These are phyloP conservation scores for Coemansia sp. DNA, from an alignment of 192 early-diverging fungal species.

Conservation along the genomic window DNA sequence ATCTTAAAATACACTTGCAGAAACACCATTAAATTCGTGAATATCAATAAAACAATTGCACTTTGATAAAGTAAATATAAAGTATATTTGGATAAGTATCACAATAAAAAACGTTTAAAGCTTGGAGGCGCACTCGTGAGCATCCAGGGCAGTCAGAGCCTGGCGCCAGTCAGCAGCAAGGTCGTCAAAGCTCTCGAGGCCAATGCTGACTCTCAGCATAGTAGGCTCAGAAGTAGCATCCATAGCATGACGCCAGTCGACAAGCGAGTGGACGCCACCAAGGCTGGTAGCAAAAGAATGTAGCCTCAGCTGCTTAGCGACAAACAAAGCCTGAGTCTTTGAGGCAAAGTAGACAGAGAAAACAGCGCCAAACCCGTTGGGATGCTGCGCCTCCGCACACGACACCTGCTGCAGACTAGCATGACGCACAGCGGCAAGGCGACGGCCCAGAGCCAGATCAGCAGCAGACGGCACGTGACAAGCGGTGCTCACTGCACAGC, in stretches of 20 bases:
- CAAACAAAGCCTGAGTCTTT: slow-evolving; percentile 55
- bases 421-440: slow-evolving; percentile 45
- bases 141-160: slow-evolving; percentile 55
- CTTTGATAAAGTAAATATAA: neutral
- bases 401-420: slow-evolving; percentile 29
- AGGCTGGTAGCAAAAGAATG: slow-evolving; percentile 67
- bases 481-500: slow-evolving; percentile 43
- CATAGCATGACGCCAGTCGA: slow-evolving; percentile 66
- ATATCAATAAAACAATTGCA: no score
- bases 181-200: slow-evolving; percentile 69
- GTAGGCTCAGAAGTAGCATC: slow-evolving; percentile 53
- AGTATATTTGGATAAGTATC: neutral
- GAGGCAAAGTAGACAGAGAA: slow-evolving; percentile 56
- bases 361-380: slow-evolving; percentile 45
- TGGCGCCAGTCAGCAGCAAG: slow-evolving; percentile 64
- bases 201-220: slow-evolving; percentile 68
- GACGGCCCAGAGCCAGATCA: slow-evolving; percentile 27
- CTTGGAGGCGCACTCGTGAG: slow-evolving; percentile 21
- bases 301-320: slow-evolving; percentile 50
- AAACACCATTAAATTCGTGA: no score
- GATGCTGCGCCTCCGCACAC: slow-evolving; percentile 46
- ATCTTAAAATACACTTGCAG: no score
- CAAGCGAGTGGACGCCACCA: slow-evolving; percentile 68
- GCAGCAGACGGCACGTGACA: slow-evolving; percentile 37
- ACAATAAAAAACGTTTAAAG: slow-evolving; percentile 7